Conservation (phyloP, 495 filamentous ascomycete species). For the Zalerion maritima region DNA sequence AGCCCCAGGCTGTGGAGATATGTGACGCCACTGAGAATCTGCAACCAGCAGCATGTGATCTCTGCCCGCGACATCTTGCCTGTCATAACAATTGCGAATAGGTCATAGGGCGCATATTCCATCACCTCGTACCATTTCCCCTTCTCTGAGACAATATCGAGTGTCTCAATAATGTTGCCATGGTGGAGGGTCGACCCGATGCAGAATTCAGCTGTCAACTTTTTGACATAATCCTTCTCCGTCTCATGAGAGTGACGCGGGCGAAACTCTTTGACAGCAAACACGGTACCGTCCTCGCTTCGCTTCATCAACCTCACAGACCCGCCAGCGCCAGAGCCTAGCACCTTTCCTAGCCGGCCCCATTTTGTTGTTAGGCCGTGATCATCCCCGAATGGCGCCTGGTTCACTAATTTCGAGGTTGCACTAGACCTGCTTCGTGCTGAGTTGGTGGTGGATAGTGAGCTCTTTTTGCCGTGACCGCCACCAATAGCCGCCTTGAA, state of each 20-base stretch:
- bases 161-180: conserved; percentile 94
- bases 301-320: conserved; percentile 92
- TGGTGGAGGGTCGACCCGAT: conserved; percentile 95
- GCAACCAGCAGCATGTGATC: conserved; percentile 77
- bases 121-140: conserved; percentile 97
- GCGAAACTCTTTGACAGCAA: conserved; percentile 95
- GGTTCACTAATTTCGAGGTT: conserved; percentile 37
- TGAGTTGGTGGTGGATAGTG: conserved; percentile 42
- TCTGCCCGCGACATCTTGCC: conserved; percentile 94
- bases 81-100: conserved; percentile 98
- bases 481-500: conserved; percentile 59
- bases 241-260: conserved; percentile 87
- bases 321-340: conserved; percentile 88
- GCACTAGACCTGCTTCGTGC: conserved; percentile 36
- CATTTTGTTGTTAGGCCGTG: conserved; percentile 85
- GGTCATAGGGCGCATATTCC: conserved; percentile 95
- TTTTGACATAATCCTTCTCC: conserved; percentile 91
- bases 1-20: conserved; percentile 94
- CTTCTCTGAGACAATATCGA: conserved; percentile 94
- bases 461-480: conserved; percentile 50
- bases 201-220: conserved; percentile 98
- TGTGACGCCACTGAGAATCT: conserved; percentile 92
- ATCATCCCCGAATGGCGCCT: conserved; percentile 85
- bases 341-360: conserved; percentile 83
- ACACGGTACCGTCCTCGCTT: conserved; percentile 75